Conservation (phyloP, 371 early-diverging fungal genomes). For the Mycotypha africana region DNA sequence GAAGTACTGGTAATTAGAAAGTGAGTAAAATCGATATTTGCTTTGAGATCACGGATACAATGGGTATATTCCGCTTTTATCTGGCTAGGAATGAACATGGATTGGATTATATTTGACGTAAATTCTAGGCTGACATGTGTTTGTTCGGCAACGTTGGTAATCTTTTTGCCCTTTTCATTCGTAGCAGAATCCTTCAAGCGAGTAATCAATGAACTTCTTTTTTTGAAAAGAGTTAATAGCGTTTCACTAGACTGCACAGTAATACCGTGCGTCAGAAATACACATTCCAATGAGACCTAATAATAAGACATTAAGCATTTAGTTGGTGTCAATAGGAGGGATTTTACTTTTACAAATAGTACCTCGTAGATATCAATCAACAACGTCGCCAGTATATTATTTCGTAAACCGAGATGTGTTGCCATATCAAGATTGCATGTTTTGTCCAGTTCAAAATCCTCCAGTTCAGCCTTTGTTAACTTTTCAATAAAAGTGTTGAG, state of each 20-base stretch:
- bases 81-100: slow-evolving; percentile 22
- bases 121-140: slow-evolving; percentile 28
- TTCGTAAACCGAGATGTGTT: slow-evolving; percentile 43
- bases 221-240: slow-evolving; percentile 32
- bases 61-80: not conserved
- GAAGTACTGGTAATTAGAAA: slow-evolving; percentile 29
- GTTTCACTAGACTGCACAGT: slow-evolving; percentile 20
- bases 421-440: slow-evolving; percentile 48
- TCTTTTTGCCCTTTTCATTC: slow-evolving; percentile 34
- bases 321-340: not conserved
- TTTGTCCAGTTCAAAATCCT: slow-evolving; percentile 55
- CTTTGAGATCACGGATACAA: slow-evolving; percentile 12
- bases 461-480: slow-evolving; percentile 32
- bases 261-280: slow-evolving; percentile 16
- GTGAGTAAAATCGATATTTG: slow-evolving; percentile 41
- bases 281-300: slow-evolving; percentile 40
- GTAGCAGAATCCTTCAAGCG: slow-evolving; percentile 26
- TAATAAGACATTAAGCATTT: not conserved
- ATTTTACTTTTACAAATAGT: slow-evolving; percentile 7
- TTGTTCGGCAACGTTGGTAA: not conserved
- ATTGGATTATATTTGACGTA: slow-evolving; percentile 19
- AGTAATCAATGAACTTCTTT: slow-evolving; percentile 18
- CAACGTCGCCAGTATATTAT: slow-evolving; percentile 39
- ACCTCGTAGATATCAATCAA: slow-evolving; percentile 51
- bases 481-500: slow-evolving; percentile 23